Base-by-base conservation (phyloP, 1,139 yeast genomes). In the Saccharomyces hybrid region DNA sequence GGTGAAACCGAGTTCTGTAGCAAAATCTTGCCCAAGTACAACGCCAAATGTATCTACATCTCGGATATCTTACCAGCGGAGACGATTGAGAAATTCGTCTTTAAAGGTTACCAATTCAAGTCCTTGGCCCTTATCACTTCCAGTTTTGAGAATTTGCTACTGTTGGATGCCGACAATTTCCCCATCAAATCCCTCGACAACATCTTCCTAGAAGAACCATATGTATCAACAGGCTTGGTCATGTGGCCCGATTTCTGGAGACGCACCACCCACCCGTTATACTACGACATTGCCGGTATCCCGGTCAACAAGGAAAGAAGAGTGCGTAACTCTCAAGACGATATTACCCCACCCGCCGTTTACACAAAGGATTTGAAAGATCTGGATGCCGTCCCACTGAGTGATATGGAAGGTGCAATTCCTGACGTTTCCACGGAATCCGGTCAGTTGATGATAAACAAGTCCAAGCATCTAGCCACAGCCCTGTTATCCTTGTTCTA, bases 221-320 rank as follows among this genome's bases (percentile, higher is more conserved):
- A 77, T 68, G 68, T 69, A 46, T 64, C 75, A 23, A 70, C 75
- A 51, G 91, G 93, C 1, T 75, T 85, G 71, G 78, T 87, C 4
- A 72, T 85, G 29, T 87, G 95, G 91, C 93, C 95, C 4, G 95
- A 88, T 69, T 87, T 81, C 66, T 88, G 95, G 95, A 76, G 79
- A 61, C 76, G 95, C 60, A 79, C 88, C 0, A 83, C 86, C 1
- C 78, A 85, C 5, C 95, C 95, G 4, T 71, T 70, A 38, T 88
- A 76, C 65, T 87, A 84, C 67, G 80, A 82, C 11, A 78, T 87
- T 56, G 88, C 89, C 0, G 84, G 78, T 5, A 70, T 79, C 4
- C 63, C 71, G 28, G 73, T 82, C 6, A 72, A 65, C 52, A 53
- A 71, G 14, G 65, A 68, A 38, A 72, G 68, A 44, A 68, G 81